These are phyloP conservation scores for Trichoderma guizhouense DNA, from an alignment of 2,329 filamentous ascomycete genomes.

Conservation along the genomic window DNA sequence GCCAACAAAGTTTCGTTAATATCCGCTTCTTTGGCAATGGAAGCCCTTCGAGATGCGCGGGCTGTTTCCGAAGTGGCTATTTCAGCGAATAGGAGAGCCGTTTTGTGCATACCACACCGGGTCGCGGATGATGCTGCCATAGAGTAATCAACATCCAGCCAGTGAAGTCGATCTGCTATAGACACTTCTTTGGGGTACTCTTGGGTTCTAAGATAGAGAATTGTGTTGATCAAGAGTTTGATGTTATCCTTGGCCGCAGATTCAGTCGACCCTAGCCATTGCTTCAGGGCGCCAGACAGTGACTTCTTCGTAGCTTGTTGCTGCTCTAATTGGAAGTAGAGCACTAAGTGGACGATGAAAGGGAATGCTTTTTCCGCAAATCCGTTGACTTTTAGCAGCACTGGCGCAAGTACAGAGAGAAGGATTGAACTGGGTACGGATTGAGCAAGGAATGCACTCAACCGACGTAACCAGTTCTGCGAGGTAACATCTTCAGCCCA, in stretches of 20 bases:
- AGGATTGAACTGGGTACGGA: conserved; percentile 62
- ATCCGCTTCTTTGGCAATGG: conserved; percentile 49
- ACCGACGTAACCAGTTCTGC: conserved; percentile 56
- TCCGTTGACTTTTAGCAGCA: conserved; percentile 62
- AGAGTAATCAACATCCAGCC: conserved; percentile 80
- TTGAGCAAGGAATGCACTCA: conserved; percentile 60
- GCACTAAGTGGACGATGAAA: conserved; percentile 78
- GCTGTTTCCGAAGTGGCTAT: conserved; percentile 57
- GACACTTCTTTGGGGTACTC: conserved; percentile 70
- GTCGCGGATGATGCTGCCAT: conserved; percentile 69
- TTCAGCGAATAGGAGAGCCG: conserved; percentile 80
- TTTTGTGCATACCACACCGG: conserved; percentile 80
- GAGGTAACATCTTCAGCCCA: conserved; percentile 42
- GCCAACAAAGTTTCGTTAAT: conserved; percentile 68
- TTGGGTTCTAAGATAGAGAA: conserved; percentile 88
- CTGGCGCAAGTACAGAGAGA: conserved; percentile 62
- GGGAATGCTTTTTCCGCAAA: conserved; percentile 76
- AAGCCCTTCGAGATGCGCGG: conserved; percentile 64
- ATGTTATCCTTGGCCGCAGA: conserved; percentile 56
- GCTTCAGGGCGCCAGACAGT: conserved; percentile 63
- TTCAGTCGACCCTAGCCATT: conserved; percentile 53
- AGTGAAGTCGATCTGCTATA: conserved; percentile 72
- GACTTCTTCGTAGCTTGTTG: conserved; percentile 56
- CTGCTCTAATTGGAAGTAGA: conserved; percentile 64
- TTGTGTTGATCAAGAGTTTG: conserved; percentile 69